Evolutionary conservation across 495 filamentous ascomycete genomes (phyloP).

Genomic region (Penicillium cataractarum): DNA sequence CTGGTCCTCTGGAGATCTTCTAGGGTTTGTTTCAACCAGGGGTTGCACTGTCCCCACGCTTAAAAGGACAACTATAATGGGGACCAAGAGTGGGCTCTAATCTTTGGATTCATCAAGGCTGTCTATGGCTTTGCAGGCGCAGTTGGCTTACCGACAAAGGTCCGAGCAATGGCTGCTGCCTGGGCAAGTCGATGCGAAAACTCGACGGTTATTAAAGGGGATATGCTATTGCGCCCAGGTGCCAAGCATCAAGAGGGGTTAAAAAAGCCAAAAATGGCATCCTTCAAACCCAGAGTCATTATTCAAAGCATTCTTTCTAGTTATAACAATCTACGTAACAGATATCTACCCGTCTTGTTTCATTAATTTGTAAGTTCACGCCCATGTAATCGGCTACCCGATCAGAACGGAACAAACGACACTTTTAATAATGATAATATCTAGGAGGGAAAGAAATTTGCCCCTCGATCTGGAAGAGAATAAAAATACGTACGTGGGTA

Average conservation of each 20-base stretch:
- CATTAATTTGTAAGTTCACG: neutral
- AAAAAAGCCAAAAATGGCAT: neutral
- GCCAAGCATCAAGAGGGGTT: neutral
- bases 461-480: neutral
- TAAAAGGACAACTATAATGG: neutral
- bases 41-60: neutral
- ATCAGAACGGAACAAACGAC: neutral
- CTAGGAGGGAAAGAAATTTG: neutral
- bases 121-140: neutral
- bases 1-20: neutral
- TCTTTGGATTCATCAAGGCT: neutral
- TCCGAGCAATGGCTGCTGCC: neutral
- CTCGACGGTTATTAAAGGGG: neutral
- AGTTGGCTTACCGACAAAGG: neutral
- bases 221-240: neutral
- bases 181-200: neutral
- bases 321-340: neutral
- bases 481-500: neutral
- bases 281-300: neutral
- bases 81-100: neutral
- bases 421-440: neutral
- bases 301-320: neutral
- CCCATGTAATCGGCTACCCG: neutral
- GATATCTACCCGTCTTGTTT: neutral
- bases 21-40: neutral